Evolutionary conservation across 768 basidiomycete genomes (phyloP).

Genomic region (Termitomyces heimii): DNA sequence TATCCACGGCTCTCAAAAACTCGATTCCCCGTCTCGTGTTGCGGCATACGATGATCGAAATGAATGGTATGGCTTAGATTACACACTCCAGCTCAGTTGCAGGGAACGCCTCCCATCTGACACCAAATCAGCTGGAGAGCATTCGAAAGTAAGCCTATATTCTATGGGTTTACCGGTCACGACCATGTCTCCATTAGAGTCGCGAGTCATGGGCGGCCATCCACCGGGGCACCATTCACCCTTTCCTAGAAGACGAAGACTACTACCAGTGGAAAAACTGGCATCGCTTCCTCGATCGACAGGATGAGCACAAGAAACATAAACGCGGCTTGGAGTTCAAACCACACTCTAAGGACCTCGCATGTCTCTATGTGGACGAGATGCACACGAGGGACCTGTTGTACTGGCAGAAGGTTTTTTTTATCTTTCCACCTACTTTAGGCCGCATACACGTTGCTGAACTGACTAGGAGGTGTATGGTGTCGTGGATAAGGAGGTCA

Average conservation of each 20-base stretch:
- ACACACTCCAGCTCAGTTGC: constrained; percentile 35
- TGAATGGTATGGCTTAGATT: constrained; percentile 40
- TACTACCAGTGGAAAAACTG: constrained; percentile 39
- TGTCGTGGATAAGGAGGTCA: constrained; percentile 19
- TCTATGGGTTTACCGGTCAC: background rate
- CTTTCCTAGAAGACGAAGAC: constrained; percentile 33
- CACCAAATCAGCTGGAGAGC: constrained; percentile 28
- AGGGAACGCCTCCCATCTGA: constrained; percentile 28
- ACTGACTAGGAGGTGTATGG: constrained; percentile 26
- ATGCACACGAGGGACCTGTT: constrained; percentile 27
- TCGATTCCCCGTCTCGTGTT: background rate
- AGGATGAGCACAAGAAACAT: constrained; percentile 26
- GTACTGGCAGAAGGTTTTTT: constrained; percentile 26
- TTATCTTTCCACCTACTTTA: background rate
- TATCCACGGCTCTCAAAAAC: background rate
- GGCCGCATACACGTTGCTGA: background rate
- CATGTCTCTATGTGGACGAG: constrained; percentile 30
- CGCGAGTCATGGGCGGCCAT: constrained; percentile 40
- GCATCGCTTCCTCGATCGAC: constrained; percentile 35
- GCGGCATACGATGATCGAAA: constrained; percentile 16
- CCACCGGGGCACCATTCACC: constrained; percentile 30
- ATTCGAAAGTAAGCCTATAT: constrained; percentile 27
- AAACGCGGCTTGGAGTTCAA: constrained; percentile 27
- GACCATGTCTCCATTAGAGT: constrained; percentile 21
- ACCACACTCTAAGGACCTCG: constrained; percentile 23